Conservation (phyloP, 805 yeast species). For the Candida loeiensis region DNA sequence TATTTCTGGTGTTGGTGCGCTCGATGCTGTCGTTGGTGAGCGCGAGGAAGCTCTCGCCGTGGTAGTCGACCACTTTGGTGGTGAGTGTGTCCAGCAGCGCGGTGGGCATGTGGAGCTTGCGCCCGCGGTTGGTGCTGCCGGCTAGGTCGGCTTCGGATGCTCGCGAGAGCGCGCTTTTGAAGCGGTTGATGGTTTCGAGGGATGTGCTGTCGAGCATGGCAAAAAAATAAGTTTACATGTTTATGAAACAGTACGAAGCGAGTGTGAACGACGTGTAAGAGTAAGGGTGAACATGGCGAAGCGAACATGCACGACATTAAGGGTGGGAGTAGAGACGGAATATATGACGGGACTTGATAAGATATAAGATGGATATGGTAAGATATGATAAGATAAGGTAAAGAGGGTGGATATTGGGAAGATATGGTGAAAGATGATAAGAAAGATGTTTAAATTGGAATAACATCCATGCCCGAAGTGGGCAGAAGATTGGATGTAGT, state of each 20-base stretch:
- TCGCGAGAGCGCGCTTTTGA: constrained; percentile 35
- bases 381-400: too few species aligned
- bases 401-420: too few species aligned
- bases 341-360: too few species aligned
- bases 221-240: neutral
- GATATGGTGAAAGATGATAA: too few species aligned
- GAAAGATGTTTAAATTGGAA: too few species aligned
- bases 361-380: too few species aligned
- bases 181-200: constrained; percentile 34
- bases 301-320: neutral
- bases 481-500: too few species aligned
- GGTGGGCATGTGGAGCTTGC: constrained; percentile 20
- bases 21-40: constrained; percentile 35
- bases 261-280: neutral
- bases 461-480: too few species aligned
- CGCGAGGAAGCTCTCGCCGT: constrained; percentile 34
- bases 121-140: constrained; percentile 28
- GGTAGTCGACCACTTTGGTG: constrained; percentile 38
- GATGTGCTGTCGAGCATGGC: constrained; percentile 37
- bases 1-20: constrained; percentile 23
- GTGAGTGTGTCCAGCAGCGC: constrained; percentile 20
- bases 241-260: neutral
- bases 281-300: too few species aligned
- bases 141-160: constrained; percentile 1
- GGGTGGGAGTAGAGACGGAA: too few species aligned